Conservation (phyloP, 106 monocot genomes). For the Dioscorea dumetorum region DNA sequence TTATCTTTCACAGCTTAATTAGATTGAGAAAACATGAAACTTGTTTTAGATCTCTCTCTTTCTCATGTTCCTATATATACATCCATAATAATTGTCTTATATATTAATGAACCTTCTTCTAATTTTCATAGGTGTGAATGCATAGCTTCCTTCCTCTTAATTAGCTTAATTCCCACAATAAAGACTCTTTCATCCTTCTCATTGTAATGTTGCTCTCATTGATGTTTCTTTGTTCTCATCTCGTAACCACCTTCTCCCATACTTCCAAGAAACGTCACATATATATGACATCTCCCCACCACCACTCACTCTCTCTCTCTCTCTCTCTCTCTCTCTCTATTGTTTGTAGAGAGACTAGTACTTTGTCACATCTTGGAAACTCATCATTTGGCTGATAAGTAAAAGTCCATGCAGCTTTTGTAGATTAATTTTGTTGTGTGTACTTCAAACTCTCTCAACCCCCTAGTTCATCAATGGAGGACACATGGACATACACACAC, state of each 20-base stretch:
- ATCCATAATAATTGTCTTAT: no score
- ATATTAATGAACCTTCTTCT: not conserved
- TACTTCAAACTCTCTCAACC: not conserved
- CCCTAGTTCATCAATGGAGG: not conserved
- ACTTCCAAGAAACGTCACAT: no score
- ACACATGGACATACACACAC: not conserved
- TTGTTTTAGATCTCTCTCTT: not conserved
- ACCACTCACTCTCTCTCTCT: no score
- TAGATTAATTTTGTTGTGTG: not conserved
- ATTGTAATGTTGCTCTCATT: not conserved
- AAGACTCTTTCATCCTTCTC: not conserved
- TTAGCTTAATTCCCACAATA: not conserved
- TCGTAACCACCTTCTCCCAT: not conserved
- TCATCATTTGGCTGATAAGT: not conserved
- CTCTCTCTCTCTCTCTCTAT: conserved; percentile 6
- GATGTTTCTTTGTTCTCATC: conserved; percentile 4
- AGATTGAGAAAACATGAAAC: not conserved
- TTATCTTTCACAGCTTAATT: not conserved
- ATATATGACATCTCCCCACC: not conserved
- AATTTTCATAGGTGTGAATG: not conserved
- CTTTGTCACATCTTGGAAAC: conserved; percentile 1
- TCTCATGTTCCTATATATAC: not conserved
- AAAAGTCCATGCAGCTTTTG: not conserved
- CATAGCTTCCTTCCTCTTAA: not conserved
- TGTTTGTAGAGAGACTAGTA: not conserved